Base-by-base conservation (phyloP, 2,329 filamentous ascomycete species). In the Colletotrichum sp. region DNA sequence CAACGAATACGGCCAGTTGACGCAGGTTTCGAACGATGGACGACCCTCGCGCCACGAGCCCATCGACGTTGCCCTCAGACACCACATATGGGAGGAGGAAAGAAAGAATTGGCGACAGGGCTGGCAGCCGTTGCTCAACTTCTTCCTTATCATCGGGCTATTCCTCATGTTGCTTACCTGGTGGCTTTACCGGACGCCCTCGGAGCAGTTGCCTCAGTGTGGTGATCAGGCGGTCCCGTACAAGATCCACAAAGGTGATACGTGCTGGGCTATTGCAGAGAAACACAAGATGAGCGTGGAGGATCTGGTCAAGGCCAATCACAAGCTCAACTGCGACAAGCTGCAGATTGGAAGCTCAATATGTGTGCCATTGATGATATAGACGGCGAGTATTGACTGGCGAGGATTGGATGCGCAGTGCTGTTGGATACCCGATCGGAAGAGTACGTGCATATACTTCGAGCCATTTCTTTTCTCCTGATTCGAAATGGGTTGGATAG, bases 121-220 rank as follows among this genome's bases (percentile, higher is more conserved):
- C 75, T 83, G 89, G 83, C 87, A 86, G 83, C 88, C 88, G n/a
- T 83, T 92, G 77, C 84, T 92, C 79, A 91, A 91, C 79, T 92
- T 91, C 82, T 89, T 89, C 70, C 81, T 91, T 76, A 81, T 92
- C 43, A 85, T 91, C 69, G 84, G 89, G 6, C 78, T 91, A 18
- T 88, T 87, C 75, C 81, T 92, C 64, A 79, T 91, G 39, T 80
- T 87, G 22, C 78, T 92, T 58, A 86, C 88, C 75, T 90, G 87
- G 87, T 87, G 87, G 80, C 82, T 90, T 22, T 81, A 83, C 72
- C 79, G 81, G 70, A 81, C 80, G 4, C 79, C 84, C 0, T 79
- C 79, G 12, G 64, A 64, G 32, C 27, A 69, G 34, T 64, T 64
- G 27, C 43, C 74, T 18, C 39, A 73, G 43, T 76, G 74, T 52